Evolutionary conservation across 805 yeast species (phyloP).

Genomic region (Teunomyces atbi): DNA sequence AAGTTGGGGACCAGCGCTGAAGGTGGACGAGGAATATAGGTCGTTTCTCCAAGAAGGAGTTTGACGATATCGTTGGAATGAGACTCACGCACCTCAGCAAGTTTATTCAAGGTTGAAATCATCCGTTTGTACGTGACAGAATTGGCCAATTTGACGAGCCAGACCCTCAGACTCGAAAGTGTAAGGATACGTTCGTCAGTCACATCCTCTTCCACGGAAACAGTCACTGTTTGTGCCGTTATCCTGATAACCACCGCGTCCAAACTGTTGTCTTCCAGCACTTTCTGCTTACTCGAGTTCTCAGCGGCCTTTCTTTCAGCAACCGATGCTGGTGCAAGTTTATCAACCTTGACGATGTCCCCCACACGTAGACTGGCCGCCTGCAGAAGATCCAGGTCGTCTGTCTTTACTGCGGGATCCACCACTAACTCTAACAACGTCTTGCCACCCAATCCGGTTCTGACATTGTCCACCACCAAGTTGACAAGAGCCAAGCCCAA

Average conservation of each 20-base stretch:
- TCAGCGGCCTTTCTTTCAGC: conserved; percentile 18
- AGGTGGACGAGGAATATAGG: conserved; percentile 17
- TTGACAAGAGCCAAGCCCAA: conserved; percentile 77
- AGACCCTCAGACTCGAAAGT: conserved; percentile 48
- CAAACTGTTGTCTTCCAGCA: conserved; percentile 26
- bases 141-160: conserved; percentile 68
- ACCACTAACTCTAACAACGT: conserved; percentile 59
- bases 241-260: conserved; percentile 69
- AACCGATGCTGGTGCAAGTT: conserved; percentile 28
- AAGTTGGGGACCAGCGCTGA: conserved; percentile 17
- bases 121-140: conserved; percentile 74
- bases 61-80: conserved; percentile 36
- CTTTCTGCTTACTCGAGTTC: conserved; percentile 19
- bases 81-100: conserved; percentile 47
- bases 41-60: conserved; percentile 45
- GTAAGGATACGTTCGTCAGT: conserved; percentile 46
- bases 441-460: conserved; percentile 81
- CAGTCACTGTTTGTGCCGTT: conserved; percentile 44
- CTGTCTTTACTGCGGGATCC: conserved; percentile 47
- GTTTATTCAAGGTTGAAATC: conserved; percentile 71
- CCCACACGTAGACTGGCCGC: conserved; percentile 64
- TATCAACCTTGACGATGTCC: conserved; percentile 68
- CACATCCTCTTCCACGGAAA: conserved; percentile 60
- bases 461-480: conserved; percentile 54
- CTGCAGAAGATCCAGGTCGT: conserved; percentile 30